Conservation (phyloP, 1,284 basidiomycete species). For the Hymenochaete sp. region DNA sequence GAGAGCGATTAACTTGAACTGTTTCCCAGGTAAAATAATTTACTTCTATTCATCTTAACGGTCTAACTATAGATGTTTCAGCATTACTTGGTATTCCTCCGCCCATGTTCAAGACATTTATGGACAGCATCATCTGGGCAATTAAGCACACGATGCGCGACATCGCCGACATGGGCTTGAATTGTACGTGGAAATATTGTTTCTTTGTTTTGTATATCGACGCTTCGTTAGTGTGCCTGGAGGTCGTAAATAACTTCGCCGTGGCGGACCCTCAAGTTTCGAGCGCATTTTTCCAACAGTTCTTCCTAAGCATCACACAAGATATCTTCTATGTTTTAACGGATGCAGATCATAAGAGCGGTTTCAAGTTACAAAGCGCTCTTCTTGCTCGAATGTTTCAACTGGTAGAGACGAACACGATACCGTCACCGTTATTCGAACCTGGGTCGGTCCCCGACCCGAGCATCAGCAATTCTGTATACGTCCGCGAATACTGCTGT, state of each 20-base stretch:
- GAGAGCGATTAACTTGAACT: slow-evolving; percentile 87
- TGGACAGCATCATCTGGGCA: slow-evolving; percentile 98
- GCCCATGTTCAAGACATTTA: slow-evolving; percentile 94
- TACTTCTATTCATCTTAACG: slow-evolving; percentile 20
- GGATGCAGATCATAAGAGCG: slow-evolving; percentile 97
- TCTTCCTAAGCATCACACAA: slow-evolving; percentile 88
- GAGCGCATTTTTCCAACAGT: slow-evolving; percentile 81
- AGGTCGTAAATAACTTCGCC: slow-evolving; percentile 95
- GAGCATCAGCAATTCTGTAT: slow-evolving; percentile 73
- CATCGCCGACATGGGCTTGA: slow-evolving; percentile 92
- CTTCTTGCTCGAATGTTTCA: slow-evolving; percentile 93
- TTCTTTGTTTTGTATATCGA: slow-evolving; percentile 12
- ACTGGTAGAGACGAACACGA: slow-evolving; percentile 77
- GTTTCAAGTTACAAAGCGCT: slow-evolving; percentile 85
- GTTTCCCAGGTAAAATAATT: slow-evolving; percentile 77
- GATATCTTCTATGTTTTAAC: slow-evolving; percentile 98
- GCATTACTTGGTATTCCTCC: slow-evolving; percentile 84
- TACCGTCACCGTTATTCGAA: slow-evolving; percentile 84
- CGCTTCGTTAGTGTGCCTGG: slow-evolving; percentile 67
- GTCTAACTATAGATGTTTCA: slow-evolving; percentile 25
- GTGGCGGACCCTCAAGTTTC: slow-evolving; percentile 67
- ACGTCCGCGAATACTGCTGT: slow-evolving; percentile 83
- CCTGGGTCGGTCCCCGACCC: slow-evolving; percentile 67
- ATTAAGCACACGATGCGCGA: slow-evolving; percentile 99
- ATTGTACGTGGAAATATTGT: slow-evolving; percentile 44